Evolutionary conservation across 352 stramenopile genomes (phyloP).

Genomic region (Globisporangium orthogonon): DNA sequence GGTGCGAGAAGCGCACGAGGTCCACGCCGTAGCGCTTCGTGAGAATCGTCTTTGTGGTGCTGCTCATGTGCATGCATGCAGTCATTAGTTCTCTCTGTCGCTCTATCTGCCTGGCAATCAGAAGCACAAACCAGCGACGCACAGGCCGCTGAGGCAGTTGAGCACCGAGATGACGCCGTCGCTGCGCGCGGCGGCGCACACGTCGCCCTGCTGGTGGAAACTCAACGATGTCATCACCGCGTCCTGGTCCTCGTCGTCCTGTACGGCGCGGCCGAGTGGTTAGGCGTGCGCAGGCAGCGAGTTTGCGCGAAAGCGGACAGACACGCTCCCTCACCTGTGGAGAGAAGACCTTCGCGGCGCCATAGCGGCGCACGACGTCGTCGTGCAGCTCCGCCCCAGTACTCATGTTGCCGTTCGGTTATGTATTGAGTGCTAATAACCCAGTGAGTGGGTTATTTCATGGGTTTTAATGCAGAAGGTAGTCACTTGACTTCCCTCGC

Average conservation of each 20-base stretch:
- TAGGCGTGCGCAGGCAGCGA: neutral
- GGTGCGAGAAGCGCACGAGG: slow-evolving; percentile 74
- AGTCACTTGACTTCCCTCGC: neutral
- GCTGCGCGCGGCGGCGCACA: slow-evolving; percentile 67
- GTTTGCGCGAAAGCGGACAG: neutral
- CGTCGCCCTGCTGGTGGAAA: slow-evolving; percentile 77
- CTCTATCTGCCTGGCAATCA: neutral
- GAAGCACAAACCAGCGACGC: slow-evolving; percentile 10
- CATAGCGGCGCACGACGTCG: slow-evolving; percentile 55
- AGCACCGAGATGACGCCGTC: slow-evolving; percentile 77
- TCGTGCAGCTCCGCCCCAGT: slow-evolving; percentile 46
- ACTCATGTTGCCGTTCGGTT: slow-evolving; percentile 8
- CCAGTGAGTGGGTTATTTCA: no score
- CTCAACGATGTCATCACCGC: slow-evolving; percentile 51
- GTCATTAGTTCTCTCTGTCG: no score
- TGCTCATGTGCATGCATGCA: slow-evolving; percentile 15
- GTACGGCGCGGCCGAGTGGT: neutral
- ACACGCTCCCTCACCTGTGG: slow-evolving; percentile 41
- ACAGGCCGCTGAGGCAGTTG: slow-evolving; percentile 81
- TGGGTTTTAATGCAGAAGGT: neutral
- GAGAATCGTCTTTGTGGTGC: slow-evolving; percentile 80
- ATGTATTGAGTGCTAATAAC: slow-evolving; percentile 2
- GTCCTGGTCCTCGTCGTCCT: slow-evolving; percentile 65
- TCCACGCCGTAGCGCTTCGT: slow-evolving; percentile 81
- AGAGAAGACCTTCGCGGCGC: slow-evolving; percentile 55